Percentiles rank a stretch among this genome's conserved stretches.
Conservation (phyloP, 2,329 filamentous ascomycete species). For the Didymella sp. region DNA sequence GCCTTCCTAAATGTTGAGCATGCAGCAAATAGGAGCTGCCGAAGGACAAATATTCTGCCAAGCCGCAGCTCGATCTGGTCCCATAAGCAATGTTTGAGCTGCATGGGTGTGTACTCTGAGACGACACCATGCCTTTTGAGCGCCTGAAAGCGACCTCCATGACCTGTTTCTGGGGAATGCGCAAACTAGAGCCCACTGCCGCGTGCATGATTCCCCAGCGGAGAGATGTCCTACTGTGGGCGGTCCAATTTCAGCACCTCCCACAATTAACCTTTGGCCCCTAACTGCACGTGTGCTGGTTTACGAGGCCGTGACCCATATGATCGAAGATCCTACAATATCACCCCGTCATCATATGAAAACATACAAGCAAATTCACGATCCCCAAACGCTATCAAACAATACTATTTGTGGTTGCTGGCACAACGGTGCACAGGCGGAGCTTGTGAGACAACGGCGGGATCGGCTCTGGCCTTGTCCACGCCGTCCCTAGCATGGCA, state of each 20-base stretch:
- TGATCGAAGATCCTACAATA: conserved; percentile 11
- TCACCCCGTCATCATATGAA: conserved; percentile 13
- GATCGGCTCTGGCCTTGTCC: conserved; percentile 16
- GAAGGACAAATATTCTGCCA: conserved; percentile 17
- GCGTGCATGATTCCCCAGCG: conserved; percentile 14
- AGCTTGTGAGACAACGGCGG: conserved; percentile 18
- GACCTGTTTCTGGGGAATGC: conserved; percentile 18
- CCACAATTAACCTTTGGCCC: conserved; percentile 21
- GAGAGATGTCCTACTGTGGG: conserved; percentile 18
- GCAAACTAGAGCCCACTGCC: conserved; percentile 8
- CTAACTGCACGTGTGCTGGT: conserved; percentile 19
- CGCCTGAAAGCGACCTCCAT: conserved; percentile 16
- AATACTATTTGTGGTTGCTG: conserved; percentile 20
- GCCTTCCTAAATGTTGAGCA: conserved; percentile 9
- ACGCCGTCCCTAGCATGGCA: conserved; percentile 25
- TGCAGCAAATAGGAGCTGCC: conserved; percentile 17
- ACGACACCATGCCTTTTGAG: conserved; percentile 8
- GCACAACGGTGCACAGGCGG: conserved; percentile 18
- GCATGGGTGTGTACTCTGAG: conserved; percentile 9
- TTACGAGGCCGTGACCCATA: conserved; percentile 4
- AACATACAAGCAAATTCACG: not conserved
- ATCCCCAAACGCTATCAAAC: conserved; percentile 11
- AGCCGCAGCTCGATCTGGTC: conserved; percentile 14
- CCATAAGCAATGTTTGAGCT: conserved; percentile 12
- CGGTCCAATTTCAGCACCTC: conserved; percentile 22